Percentiles rank a stretch among this genome's conserved stretches.
These are phyloP conservation scores for Aureobasidium sp. DNA, from an alignment of 2,329 filamentous ascomycete genomes.

Conservation along the genomic window DNA sequence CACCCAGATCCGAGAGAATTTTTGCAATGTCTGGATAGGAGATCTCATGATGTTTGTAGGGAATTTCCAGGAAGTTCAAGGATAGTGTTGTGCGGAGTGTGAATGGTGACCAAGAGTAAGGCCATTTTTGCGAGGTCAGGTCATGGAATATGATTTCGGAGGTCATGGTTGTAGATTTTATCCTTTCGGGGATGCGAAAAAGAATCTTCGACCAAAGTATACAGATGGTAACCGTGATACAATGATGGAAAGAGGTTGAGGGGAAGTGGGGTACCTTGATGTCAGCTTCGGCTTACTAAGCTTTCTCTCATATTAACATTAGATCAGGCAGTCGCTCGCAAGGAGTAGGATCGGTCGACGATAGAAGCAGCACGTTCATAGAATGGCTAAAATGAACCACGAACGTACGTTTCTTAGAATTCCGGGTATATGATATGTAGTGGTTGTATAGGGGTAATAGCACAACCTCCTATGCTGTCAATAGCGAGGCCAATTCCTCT, in stretches of 20 bases:
- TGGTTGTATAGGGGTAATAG: background rate
- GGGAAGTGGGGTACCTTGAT: background rate
- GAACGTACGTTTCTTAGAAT: no score
- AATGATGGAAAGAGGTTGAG: background rate
- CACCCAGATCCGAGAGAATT: background rate
- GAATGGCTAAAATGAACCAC: background rate
- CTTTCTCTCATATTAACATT: background rate
- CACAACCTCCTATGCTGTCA: background rate
- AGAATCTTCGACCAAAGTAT: background rate
- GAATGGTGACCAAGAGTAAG: slow-evolving; percentile 9
- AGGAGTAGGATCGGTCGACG: background rate
- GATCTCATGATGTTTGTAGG: background rate
- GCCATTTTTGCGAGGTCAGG: background rate
- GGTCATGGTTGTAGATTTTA: background rate
- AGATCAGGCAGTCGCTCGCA: background rate
- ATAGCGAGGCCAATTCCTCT: slow-evolving; percentile 66
- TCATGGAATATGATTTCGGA: slow-evolving; percentile 10
- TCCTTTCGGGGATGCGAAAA: no score
- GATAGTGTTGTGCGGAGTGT: background rate
- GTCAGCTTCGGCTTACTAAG: background rate
- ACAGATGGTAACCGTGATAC: background rate
- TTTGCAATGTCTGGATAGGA: slow-evolving; percentile 12
- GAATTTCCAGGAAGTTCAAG: background rate
- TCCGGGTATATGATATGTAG: background rate
- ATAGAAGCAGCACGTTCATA: background rate